phyloP scores from a whole-genome alignment of 345 rosid species.

The Eutrema japonicum region DNA sequence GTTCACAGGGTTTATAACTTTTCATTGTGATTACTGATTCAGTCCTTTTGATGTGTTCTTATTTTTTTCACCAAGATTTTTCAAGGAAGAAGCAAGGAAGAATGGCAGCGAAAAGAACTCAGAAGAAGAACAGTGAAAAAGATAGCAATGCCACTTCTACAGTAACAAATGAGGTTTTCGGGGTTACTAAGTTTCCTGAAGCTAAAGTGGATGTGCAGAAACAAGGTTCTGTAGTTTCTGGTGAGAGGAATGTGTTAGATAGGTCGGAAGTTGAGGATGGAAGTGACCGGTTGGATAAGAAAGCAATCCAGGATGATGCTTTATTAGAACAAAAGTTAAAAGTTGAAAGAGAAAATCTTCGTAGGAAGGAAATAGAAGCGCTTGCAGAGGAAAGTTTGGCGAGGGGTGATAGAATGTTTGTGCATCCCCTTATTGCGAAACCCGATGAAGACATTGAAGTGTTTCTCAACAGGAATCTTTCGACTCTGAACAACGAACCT shows the following conservation, averaged over 20 bases:
- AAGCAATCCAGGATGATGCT: conserved; percentile 39
- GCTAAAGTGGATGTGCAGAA: conserved; percentile 43
- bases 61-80: conserved; percentile 59
- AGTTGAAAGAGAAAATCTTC: conserved; percentile 52
- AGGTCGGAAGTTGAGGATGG: conserved; percentile 12
- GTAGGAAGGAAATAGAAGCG: conserved; percentile 59
- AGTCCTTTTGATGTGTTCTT: conserved; percentile 15
- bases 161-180: conserved; percentile 20
- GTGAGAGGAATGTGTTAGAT: conserved; percentile 43
- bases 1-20: conserved; percentile 7
- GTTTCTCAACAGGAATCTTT: conserved; percentile 68
- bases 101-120: conserved; percentile 51
- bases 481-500: conserved; percentile 59
- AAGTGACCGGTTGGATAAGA: conserved; percentile 34
- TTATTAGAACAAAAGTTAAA: conserved; percentile 49
- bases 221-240: conserved; percentile 43
- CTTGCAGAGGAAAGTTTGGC: conserved; percentile 59
- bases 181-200: conserved; percentile 34
- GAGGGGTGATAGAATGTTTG: conserved; percentile 62
- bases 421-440: conserved; percentile 60
- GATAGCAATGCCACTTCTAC: conserved; percentile 47
- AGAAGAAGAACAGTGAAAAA: conserved; percentile 49
- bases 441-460: conserved; percentile 77
- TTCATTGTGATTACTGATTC: conserved; percentile 16
- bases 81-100: conserved; percentile 64